These are phyloP conservation scores for Apophysomyces trapeziformis DNA, from an alignment of 371 early-diverging fungal species.

Conservation along the genomic window DNA sequence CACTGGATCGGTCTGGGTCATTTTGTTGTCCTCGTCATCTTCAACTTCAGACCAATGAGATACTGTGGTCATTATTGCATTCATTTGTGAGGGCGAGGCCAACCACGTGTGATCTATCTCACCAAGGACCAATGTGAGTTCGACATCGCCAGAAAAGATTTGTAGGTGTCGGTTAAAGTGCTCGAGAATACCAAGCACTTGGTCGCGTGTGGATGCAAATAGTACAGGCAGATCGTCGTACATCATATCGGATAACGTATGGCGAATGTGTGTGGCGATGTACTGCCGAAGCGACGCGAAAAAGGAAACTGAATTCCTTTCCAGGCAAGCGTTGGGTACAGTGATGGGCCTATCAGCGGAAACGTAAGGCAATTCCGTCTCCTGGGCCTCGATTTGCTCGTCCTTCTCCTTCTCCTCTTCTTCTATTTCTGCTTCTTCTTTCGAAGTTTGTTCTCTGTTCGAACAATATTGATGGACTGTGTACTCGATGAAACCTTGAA, in stretches of 20 bases:
- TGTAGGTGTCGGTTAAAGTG: constrained; percentile 22
- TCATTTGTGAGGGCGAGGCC: constrained; percentile 10
- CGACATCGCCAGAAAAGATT: constrained; percentile 10
- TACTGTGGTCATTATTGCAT: constrained; percentile 19
- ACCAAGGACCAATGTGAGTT: constrained; percentile 10
- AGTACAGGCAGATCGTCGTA: constrained; percentile 20
- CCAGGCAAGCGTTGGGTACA: constrained; percentile 19
- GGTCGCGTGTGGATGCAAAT: constrained; percentile 18
- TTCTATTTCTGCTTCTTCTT: not conserved
- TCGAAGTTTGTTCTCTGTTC: not conserved
- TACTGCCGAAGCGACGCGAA: constrained; percentile 22
- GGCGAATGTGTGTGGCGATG: constrained; percentile 19
- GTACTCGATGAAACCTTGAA: constrained; percentile 27
- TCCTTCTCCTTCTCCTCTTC: not conserved
- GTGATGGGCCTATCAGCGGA: not conserved
- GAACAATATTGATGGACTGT: constrained; percentile 2
- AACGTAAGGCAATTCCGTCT: not conserved
- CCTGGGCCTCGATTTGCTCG: not conserved
- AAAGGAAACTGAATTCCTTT: constrained; percentile 18
- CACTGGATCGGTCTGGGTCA: constrained; percentile 6
- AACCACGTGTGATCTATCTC: constrained; percentile 7
- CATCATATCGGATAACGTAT: constrained; percentile 21
- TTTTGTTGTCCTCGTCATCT: constrained; percentile 5
- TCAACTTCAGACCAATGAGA: constrained; percentile 5
- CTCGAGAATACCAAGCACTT: constrained; percentile 18